Conservation (phyloP, 108 stramenopile genomes). For the Discostella stelligeroides region DNA sequence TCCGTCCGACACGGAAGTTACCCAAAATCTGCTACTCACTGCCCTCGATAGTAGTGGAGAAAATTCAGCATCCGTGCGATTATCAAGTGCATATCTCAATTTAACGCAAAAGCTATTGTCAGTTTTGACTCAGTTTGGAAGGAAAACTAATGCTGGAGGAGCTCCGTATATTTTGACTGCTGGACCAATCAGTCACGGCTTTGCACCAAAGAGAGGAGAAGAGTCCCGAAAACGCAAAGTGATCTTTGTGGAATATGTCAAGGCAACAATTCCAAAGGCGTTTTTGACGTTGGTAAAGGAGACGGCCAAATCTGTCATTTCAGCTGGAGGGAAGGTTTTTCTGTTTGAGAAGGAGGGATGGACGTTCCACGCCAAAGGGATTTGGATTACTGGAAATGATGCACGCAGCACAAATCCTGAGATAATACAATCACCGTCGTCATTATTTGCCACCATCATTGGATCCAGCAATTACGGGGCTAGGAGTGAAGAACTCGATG, state of each 20-base stretch:
- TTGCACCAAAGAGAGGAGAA: conserved; percentile 66
- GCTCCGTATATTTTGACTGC: conserved; percentile 67
- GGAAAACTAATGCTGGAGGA: conserved; percentile 13
- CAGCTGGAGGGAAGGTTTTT: conserved; percentile 49
- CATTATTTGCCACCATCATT: conserved; percentile 58
- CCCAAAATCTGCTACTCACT: conserved; percentile 28
- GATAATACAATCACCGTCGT: conserved; percentile 23
- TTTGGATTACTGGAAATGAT: conserved; percentile 60
- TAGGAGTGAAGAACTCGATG: conserved; percentile 68
- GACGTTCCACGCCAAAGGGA: conserved; percentile 90
- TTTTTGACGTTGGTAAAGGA: conserved; percentile 64
- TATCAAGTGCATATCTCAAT: conserved; percentile 87
- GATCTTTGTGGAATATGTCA: conserved; percentile 62
- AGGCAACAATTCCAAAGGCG: conserved; percentile 75
- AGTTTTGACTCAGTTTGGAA: conserved; percentile 39
- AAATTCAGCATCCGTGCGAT: conserved; percentile 47
- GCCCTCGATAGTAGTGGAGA: conserved; percentile 26
- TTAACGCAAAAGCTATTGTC: conserved; percentile 52
- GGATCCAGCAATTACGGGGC: conserved; percentile 85
- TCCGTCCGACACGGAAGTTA: conserved; percentile 42
- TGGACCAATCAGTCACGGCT: conserved; percentile 75
- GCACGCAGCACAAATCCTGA: conserved; percentile 9
- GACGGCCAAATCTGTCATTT: conserved; percentile 27
- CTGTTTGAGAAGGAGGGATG: conserved; percentile 72
- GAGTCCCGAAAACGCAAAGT: neutral